Conservation (phyloP, 139 green algal genomes). For the Chlorella sp. region DNA sequence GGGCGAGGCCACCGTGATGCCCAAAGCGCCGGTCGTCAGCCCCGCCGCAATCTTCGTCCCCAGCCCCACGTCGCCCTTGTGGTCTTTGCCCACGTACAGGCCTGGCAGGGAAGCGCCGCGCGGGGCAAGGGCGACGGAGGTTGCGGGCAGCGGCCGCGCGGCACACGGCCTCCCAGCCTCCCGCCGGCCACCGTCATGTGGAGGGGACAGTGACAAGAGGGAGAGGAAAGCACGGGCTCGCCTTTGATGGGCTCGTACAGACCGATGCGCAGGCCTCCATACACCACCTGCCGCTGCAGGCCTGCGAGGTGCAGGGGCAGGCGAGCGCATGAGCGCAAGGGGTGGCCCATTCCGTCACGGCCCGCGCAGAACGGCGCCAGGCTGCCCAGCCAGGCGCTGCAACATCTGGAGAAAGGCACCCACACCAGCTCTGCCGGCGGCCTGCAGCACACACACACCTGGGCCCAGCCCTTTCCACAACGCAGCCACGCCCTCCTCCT, state of each 20-base stretch:
- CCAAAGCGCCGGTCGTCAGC: conserved; percentile 89
- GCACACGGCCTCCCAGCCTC: too few relatives aligned
- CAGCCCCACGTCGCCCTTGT: conserved; percentile 78
- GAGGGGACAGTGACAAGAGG: too few relatives aligned
- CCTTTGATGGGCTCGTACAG: conserved; percentile 98
- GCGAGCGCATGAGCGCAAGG: background rate
- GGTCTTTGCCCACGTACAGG: conserved; percentile 81
- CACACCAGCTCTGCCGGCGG: background rate
- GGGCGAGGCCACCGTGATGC: conserved; percentile 86
- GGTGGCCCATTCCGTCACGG: background rate
- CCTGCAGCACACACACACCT: conserved; percentile 44
- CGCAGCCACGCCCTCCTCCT: conserved; percentile 85
- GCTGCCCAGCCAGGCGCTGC: background rate
- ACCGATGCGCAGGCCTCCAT: conserved; percentile 95
- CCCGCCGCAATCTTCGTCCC: conserved; percentile 92
- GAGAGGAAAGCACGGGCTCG: too few relatives aligned
- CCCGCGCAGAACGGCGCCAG: background rate
- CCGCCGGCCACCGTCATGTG: too few relatives aligned
- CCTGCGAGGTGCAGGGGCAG: conserved; percentile 48
- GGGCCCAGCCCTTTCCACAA: conserved; percentile 96
- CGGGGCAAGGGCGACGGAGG: too few relatives aligned
- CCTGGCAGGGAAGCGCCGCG: too few relatives aligned
- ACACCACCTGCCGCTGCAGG: conserved; percentile 94
- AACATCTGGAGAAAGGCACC: background rate
- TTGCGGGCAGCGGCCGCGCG: too few relatives aligned